Evolutionary conservation across 129 eudicot genomes (phyloP).

Genomic region (Mikania micrantha): DNA sequence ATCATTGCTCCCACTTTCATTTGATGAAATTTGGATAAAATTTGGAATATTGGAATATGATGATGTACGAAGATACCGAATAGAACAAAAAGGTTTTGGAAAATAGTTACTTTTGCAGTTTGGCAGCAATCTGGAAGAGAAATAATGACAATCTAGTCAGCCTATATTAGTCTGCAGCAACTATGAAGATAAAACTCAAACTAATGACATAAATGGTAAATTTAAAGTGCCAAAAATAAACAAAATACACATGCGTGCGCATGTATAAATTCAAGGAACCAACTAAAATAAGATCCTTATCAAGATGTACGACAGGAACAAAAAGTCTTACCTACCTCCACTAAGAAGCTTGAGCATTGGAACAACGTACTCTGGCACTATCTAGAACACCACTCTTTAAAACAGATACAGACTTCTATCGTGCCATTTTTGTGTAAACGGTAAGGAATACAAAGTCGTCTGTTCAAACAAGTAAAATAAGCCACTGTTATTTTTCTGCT

Average conservation of each 20-base stretch:
- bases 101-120: conserved; percentile 30
- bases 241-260: too few relatives aligned
- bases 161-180: neutral
- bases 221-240: neutral
- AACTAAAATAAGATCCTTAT: conserved; percentile 5
- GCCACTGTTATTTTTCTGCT: neutral
- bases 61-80: conserved; percentile 2
- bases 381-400: neutral
- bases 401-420: neutral
- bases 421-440: too few relatives aligned
- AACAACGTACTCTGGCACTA: neutral
- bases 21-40: conserved; percentile 14
- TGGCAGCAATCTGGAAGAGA: conserved; percentile 37
- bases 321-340: conserved; percentile 26
- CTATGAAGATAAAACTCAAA: neutral
- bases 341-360: conserved; percentile 23
- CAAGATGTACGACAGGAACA: neutral
- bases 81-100: neutral
- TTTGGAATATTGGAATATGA: conserved; percentile 23
- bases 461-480: neutral
- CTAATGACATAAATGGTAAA: neutral
- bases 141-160: conserved; percentile 6
- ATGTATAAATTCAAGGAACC: too few relatives aligned
- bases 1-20: conserved; percentile 21
- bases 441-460: neutral